Conservation (phyloP, 1,284 basidiomycete species). For the Irpex rosettiformis region DNA sequence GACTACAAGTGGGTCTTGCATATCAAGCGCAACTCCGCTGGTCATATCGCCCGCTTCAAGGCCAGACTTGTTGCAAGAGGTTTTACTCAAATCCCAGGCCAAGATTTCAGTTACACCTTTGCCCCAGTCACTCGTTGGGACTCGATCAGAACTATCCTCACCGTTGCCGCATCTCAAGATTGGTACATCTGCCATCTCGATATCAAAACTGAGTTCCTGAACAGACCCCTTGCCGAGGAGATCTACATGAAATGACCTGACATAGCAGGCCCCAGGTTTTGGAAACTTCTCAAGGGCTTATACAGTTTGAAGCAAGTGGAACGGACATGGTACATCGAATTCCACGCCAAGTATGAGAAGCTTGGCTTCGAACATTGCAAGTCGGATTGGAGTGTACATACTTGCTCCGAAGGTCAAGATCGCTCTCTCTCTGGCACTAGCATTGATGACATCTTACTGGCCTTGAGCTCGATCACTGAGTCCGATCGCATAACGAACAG, state of each 20-base stretch:
- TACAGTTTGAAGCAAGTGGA: constrained; percentile 31
- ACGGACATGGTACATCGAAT: constrained; percentile 23
- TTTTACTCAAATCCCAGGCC: constrained; percentile 27
- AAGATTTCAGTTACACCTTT: constrained; percentile 34
- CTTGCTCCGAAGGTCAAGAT: constrained; percentile 16
- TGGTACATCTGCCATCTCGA: constrained; percentile 28
- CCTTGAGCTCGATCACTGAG: constrained; percentile 11
- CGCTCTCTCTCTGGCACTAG: constrained; percentile 20
- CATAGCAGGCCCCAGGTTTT: constrained; percentile 14
- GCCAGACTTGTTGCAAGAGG: constrained; percentile 35
- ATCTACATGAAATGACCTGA: constrained; percentile 32
- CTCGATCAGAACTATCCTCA: constrained; percentile 26
- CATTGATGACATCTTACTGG: constrained; percentile 32
- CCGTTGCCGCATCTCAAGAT: constrained; percentile 29
- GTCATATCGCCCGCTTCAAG: constrained; percentile 32
- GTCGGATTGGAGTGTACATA: constrained; percentile 31
- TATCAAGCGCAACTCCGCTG: constrained; percentile 28
- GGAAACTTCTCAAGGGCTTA: constrained; percentile 17
- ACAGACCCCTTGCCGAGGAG: constrained; percentile 29
- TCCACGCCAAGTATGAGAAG: constrained; percentile 11
- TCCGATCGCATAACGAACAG: background rate
- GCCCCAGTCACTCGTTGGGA: constrained; percentile 37
- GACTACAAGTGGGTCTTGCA: constrained; percentile 28
- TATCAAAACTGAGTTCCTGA: constrained; percentile 30
- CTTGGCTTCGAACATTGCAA: constrained; percentile 23